phyloP scores from a whole-genome alignment of 805 yeast species.

The Schizosaccharomyces osmophilus region DNA sequence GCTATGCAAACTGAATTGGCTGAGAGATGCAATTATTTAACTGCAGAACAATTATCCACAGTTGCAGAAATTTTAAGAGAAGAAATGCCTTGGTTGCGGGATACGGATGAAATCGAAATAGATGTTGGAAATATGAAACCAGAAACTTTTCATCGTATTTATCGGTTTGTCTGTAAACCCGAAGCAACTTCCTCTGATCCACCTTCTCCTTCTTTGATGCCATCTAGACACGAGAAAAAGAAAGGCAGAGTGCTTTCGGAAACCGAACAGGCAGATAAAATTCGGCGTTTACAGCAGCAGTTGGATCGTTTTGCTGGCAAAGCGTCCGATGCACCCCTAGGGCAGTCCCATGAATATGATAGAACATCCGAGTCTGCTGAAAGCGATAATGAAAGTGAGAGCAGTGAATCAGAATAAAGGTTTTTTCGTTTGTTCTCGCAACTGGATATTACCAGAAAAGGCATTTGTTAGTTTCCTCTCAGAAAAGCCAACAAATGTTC shows the following conservation, averaged over 20 bases:
- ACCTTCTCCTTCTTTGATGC: conserved; percentile 3
- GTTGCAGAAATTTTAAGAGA: conserved; percentile 64
- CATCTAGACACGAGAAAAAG: conserved; percentile 15
- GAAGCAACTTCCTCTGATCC: conserved; percentile 10
- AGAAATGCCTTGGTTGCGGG: conserved; percentile 22
- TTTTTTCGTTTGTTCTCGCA: not conserved
- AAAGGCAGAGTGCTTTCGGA: conserved; percentile 36
- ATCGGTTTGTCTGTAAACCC: conserved; percentile 46
- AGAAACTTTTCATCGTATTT: conserved; percentile 54
- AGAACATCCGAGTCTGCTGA: not conserved
- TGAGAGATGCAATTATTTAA: conserved; percentile 57
- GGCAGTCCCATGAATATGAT: not conserved
- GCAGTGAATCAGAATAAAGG: not conserved
- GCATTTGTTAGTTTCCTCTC: too few relatives aligned
- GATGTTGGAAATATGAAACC: conserved; percentile 87
- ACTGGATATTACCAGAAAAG: too few relatives aligned
- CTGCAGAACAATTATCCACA: conserved; percentile 59
- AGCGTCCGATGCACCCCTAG: not conserved
- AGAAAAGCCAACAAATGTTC: too few relatives aligned
- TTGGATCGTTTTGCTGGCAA: conserved; percentile 20
- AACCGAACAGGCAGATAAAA: conserved; percentile 41
- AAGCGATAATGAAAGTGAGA: not conserved
- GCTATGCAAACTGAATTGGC: conserved; percentile 91
- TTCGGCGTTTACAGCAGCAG: conserved; percentile 47
- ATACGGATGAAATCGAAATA: conserved; percentile 67